phyloP scores from a whole-genome alignment of 1,284 basidiomycete genomes.

The Phylloboletellus chloephorus region DNA sequence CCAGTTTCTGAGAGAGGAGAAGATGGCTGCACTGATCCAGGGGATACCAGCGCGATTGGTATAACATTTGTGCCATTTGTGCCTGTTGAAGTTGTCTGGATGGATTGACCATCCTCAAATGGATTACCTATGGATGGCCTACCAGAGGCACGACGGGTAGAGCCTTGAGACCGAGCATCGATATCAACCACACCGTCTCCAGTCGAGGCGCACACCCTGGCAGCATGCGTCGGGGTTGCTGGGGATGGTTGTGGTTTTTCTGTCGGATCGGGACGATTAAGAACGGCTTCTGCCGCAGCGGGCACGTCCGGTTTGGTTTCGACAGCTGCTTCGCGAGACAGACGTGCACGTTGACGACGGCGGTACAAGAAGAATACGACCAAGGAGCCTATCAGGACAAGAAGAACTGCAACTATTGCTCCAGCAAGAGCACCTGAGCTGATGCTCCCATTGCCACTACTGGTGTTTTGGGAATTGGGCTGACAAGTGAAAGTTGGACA shows the following conservation, averaged over 20 bases:
- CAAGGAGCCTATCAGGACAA: conserved; percentile 51
- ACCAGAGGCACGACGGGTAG: conserved; percentile 23
- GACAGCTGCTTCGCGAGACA: conserved; percentile 21
- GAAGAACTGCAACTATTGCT: conserved; percentile 57
- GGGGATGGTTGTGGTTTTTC: conserved; percentile 47
- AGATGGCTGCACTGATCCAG: conserved; percentile 39
- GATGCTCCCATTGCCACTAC: conserved; percentile 36
- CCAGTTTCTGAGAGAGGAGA: conserved; percentile 24
- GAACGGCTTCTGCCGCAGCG: conserved; percentile 67
- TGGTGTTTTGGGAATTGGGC: conserved; percentile 11
- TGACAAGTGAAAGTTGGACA: conserved; percentile 43
- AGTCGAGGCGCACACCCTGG: conserved; percentile 45
- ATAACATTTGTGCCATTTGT: conserved; percentile 78
- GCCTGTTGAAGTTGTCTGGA: conserved; percentile 64
- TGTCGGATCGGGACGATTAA: conserved; percentile 70
- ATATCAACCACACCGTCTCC: conserved; percentile 52
- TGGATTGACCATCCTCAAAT: conserved; percentile 71
- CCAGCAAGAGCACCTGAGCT: conserved; percentile 71
- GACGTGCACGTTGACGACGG: conserved; percentile 38
- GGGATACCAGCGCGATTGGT: conserved; percentile 73
- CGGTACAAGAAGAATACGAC: conserved; percentile 60
- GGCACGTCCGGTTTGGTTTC: conserved; percentile 58
- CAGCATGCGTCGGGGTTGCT: conserved; percentile 32
- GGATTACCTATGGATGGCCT: conserved; percentile 47
- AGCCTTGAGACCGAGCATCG: conserved; percentile 45